These are phyloP conservation scores for Oidiodendron maius DNA, from an alignment of 495 filamentous ascomycete species.

Conservation along the genomic window DNA sequence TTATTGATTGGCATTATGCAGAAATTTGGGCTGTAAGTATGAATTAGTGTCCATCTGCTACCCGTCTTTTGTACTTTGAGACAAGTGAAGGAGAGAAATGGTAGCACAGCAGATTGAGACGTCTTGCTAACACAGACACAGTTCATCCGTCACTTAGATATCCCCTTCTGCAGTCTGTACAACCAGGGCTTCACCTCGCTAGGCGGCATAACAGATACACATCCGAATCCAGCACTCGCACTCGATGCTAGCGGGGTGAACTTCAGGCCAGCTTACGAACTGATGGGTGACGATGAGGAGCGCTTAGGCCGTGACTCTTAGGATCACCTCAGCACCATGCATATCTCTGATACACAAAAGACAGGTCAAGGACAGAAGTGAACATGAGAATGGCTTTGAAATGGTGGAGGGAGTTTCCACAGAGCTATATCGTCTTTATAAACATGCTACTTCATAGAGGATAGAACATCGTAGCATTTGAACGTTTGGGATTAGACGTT, in stretches of 20 bases:
- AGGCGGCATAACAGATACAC: slow-evolving; percentile 84
- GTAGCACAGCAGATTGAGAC: neutral
- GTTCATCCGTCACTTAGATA: slow-evolving; percentile 75
- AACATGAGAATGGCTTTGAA: neutral
- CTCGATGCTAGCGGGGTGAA: slow-evolving; percentile 14
- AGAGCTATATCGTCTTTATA: neutral
- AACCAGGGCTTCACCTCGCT: slow-evolving; percentile 76
- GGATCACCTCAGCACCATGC: neutral
- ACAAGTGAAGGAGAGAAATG: neutral
- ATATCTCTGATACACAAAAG: neutral
- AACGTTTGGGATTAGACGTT: neutral
- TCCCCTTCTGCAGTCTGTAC: slow-evolving; percentile 82
- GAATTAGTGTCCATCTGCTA: no score
- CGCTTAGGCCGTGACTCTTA: slow-evolving; percentile 66
- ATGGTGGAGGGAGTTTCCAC: neutral
- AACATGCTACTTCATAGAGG: neutral
- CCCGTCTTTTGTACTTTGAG: neutral
- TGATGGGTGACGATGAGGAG: slow-evolving; percentile 80
- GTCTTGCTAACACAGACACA: slow-evolving; percentile 27
- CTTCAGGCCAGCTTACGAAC: slow-evolving; percentile 81
- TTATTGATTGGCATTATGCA: slow-evolving; percentile 95
- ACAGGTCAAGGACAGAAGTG: neutral
- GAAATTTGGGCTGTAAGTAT: slow-evolving; percentile 82
- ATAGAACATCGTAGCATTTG: neutral
- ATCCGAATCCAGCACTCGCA: slow-evolving; percentile 73